Base-by-base conservation (phyloP, 306 rosid species). In the Prunus padus region DNA sequence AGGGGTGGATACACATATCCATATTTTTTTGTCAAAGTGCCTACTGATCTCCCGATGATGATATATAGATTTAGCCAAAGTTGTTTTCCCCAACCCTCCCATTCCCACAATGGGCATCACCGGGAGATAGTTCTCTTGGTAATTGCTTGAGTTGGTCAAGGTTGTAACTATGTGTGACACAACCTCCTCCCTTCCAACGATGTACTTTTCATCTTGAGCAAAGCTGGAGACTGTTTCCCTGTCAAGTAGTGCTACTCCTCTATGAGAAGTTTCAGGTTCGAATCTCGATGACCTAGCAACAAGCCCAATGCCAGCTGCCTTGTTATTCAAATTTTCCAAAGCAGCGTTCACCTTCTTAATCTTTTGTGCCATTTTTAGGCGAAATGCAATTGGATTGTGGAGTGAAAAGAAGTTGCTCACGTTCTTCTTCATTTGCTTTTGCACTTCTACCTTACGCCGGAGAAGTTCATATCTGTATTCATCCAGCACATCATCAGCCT, bases 21-120 rank as follows among this genome's bases (percentile, higher is more conserved):
- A 79, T n/a, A 79, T 40, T 37, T 37, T 51, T 26, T 1, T 42
- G 33, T 54, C 60, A 5, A 64, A 79, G 5, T 3, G 70, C 16
- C 55, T 37, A 26, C 26, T 19, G 13, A 79, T 49, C 22, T 12
- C 0, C 33, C 44, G 46, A 19, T 31, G n/a, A 65, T 79, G 55
- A 75, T 30, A 71, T 0, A 69, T 28, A 3, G 37, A 25, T 25
- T 77, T 70, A 5, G 65, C 55, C 11, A 77, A 23, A 12, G 81
- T 62, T 8, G 77, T 79, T 19, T 79, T 72, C 1, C 82, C 82
- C 26, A 79, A 15, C 25, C 82, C 82, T 6, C 76, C 82, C 77
- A 65, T 71, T 11, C 82, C 82, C 47, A 64, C 68, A 37, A 79
- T 72, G 1, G 82, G 44, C 16, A 72, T 4, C 25, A 79, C 60